Conservation (phyloP, 768 basidiomycete species). For the Naematelia aurantialba region DNA sequence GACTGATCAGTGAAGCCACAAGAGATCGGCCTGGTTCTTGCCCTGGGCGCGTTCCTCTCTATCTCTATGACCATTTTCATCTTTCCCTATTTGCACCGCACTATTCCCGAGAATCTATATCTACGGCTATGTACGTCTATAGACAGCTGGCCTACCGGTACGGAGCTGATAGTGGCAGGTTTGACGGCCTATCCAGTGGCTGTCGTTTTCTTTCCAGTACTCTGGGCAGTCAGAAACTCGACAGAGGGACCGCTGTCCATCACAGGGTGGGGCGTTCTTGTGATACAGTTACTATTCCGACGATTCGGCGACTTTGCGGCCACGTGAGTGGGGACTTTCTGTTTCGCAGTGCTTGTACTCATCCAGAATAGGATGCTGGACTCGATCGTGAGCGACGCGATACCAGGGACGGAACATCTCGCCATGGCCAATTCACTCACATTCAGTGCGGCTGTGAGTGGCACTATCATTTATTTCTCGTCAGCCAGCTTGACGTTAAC, state of each 20-base stretch:
- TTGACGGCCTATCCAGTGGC: constrained; percentile 28
- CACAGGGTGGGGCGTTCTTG: constrained; percentile 19
- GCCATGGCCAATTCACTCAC: constrained; percentile 34
- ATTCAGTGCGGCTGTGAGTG: constrained; percentile 33
- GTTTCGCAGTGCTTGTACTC: background rate
- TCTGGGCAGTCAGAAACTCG: constrained; percentile 26
- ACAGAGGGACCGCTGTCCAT: constrained; percentile 1
- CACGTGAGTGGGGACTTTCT: constrained; percentile 21
- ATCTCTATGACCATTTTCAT: constrained; percentile 36
- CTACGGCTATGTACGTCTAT: constrained; percentile 21
- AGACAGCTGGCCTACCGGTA: background rate
- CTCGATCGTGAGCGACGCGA: constrained; percentile 27
- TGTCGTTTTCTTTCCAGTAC: constrained; percentile 25
- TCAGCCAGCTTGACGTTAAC: background rate
- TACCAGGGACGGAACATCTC: constrained; percentile 30
- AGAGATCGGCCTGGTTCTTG: constrained; percentile 29
- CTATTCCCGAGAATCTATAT: constrained; percentile 24
- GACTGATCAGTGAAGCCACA: constrained; percentile 19
- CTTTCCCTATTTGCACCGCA: constrained; percentile 27
- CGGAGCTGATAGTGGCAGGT: constrained; percentile 9
- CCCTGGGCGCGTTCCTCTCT: constrained; percentile 26
- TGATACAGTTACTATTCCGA: constrained; percentile 29
- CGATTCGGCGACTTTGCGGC: constrained; percentile 31
- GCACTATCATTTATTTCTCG: too few species aligned
- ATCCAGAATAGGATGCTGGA: constrained; percentile 30